Evolutionary conservation across 2,329 filamentous ascomycete genomes (phyloP).

Genomic region (Alternaria consortialis): DNA sequence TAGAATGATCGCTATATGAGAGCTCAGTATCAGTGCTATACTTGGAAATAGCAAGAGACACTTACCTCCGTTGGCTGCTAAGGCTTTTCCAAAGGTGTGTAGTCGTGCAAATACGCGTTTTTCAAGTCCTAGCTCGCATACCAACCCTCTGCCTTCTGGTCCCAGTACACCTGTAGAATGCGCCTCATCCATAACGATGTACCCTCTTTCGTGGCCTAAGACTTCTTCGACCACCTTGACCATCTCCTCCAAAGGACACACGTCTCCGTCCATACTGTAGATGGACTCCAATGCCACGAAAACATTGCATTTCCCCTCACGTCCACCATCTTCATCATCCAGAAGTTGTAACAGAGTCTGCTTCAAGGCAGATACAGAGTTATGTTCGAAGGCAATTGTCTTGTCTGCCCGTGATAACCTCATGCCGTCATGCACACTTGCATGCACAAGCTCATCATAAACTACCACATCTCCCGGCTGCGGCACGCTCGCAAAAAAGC

Average conservation of each 20-base stretch:
- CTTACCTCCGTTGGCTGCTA: conserved; percentile 74
- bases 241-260: conserved; percentile 70
- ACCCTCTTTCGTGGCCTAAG: conserved; percentile 66
- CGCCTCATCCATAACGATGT: conserved; percentile 74
- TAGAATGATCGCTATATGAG: conserved; percentile 41
- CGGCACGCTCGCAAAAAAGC: conserved; percentile 59
- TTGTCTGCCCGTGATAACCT: conserved; percentile 65
- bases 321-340: conserved; percentile 31
- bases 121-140: conserved; percentile 62
- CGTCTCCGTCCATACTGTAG: conserved; percentile 86
- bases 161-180: conserved; percentile 72
- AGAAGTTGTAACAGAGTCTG: conserved; percentile 51
- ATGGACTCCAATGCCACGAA: conserved; percentile 46
- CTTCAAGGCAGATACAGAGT: conserved; percentile 54
- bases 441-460: conserved; percentile 77
- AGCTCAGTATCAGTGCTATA: background rate
- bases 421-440: conserved; percentile 80
- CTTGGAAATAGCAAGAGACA: background rate
- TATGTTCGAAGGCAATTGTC: conserved; percentile 66
- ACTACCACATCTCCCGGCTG: conserved; percentile 64
- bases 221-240: conserved; percentile 64
- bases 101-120: conserved; percentile 65
- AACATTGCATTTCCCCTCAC: conserved; percentile 37
- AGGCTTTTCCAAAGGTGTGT: conserved; percentile 73
- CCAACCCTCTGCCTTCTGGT: conserved; percentile 64